Conservation (phyloP, 768 basidiomycete species). For the Boletus coccyginus region DNA sequence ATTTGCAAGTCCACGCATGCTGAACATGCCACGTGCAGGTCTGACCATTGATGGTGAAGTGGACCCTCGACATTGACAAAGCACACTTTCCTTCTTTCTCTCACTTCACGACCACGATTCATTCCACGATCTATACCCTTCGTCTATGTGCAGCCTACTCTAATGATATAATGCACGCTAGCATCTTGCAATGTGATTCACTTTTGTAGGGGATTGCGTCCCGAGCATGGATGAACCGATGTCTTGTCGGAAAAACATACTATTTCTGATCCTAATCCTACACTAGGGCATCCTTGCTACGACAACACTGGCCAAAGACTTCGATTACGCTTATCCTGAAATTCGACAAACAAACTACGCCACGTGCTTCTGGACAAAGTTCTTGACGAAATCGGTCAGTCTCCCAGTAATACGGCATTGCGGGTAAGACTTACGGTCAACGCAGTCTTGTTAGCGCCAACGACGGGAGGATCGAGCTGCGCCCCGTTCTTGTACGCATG, state of each 20-base stretch:
- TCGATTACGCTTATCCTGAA: not conserved
- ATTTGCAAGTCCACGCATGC: not conserved
- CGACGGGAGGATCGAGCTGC: not conserved
- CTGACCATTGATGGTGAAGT: slow-evolving; percentile 8
- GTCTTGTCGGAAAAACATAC: not conserved
- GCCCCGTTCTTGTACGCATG: not conserved
- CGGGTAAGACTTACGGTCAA: slow-evolving; percentile 5
- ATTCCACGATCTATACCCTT: slow-evolving; percentile 26
- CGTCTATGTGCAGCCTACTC: slow-evolving; percentile 25
- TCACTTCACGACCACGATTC: slow-evolving; percentile 19
- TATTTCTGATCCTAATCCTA: not conserved
- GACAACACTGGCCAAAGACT: not conserved
- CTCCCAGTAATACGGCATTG: not conserved
- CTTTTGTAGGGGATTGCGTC: not conserved
- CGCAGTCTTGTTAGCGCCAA: not conserved
- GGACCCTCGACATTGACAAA: not conserved
- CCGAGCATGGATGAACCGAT: not conserved
- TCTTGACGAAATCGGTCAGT: not conserved
- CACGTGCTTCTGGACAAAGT: not conserved
- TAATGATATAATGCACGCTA: slow-evolving; percentile 28
- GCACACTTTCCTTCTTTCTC: slow-evolving; percentile 5
- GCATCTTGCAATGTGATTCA: slow-evolving; percentile 20
- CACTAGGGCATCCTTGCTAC: not conserved
- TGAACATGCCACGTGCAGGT: slow-evolving; percentile 15
- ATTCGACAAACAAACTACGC: not conserved